Evolutionary conservation across 768 basidiomycete species (phyloP).

Genomic region (Macrocybe gigantea): DNA sequence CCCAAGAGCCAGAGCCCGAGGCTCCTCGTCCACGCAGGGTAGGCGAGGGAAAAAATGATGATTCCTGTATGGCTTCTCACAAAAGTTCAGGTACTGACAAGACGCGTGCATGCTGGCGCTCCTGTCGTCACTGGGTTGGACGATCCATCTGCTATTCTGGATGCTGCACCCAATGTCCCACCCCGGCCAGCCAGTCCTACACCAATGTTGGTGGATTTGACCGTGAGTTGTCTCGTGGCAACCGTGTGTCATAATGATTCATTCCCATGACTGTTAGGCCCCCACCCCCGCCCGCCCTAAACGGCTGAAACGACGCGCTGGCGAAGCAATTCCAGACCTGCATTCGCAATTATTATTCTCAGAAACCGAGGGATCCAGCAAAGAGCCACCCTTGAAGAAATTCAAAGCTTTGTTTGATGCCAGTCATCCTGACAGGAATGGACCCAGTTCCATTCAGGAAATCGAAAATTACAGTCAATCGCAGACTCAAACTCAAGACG

Average conservation of each 20-base stretch:
- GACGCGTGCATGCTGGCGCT: constrained; percentile 32
- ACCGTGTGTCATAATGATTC: not conserved
- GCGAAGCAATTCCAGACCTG: constrained; percentile 18
- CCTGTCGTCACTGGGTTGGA: constrained; percentile 38
- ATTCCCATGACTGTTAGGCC: constrained; percentile 20
- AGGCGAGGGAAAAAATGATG: too few relatives aligned
- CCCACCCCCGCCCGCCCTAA: constrained; percentile 33
- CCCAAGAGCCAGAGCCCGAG: constrained; percentile 11
- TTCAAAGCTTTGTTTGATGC: constrained; percentile 69
- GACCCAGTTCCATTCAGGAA: constrained; percentile 10
- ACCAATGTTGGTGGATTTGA: constrained; percentile 12
- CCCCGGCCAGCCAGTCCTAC: not conserved
- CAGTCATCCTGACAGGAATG: constrained; percentile 40
- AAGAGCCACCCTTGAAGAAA: constrained; percentile 60
- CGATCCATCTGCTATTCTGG: constrained; percentile 34
- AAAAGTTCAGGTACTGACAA: constrained; percentile 30
- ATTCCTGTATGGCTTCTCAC: not conserved
- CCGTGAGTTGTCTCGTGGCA: constrained; percentile 9
- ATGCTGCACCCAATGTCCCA: constrained; percentile 20
- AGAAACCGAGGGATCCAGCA: constrained; percentile 19
- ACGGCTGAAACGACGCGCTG: constrained; percentile 52
- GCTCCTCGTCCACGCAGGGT: constrained; percentile 26
- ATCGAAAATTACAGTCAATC: constrained; percentile 19
- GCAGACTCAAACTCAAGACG: constrained; percentile 23
- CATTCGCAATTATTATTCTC: constrained; percentile 14